Percentiles rank a stretch among this genome's conserved stretches.
Evolutionary conservation across 225 moss, liverwort and hornwort genomes (phyloP).

Genomic region (Takakia lepidozioides): DNA sequence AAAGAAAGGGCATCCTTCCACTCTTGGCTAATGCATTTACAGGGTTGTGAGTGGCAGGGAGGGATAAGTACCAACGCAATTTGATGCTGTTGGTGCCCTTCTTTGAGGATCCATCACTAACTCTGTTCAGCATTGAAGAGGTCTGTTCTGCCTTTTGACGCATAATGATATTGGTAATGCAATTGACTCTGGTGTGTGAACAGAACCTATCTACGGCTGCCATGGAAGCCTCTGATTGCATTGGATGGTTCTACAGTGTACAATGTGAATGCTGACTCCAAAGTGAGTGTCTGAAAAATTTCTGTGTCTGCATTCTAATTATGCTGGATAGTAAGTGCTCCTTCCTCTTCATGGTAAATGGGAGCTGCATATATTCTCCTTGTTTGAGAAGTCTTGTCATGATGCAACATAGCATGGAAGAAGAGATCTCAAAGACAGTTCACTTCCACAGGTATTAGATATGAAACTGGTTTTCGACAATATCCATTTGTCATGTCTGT

Average conservation of each 20-base stretch:
- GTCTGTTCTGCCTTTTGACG: conserved; percentile 8
- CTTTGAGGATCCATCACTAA: conserved; percentile 66
- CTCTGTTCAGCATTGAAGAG: conserved; percentile 64
- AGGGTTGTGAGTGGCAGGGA: conserved; percentile 29
- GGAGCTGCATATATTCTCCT: no score
- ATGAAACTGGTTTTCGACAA: no score
- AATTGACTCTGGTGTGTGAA: background rate
- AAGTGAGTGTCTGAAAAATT: conserved; percentile 23
- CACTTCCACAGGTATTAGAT: no score
- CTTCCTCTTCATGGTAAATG: no score
- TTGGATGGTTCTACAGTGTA: conserved; percentile 70
- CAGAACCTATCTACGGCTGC: conserved; percentile 70
- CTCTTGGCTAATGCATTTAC: background rate
- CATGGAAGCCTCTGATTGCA: conserved; percentile 73
- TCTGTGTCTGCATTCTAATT: no score
- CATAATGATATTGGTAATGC: background rate
- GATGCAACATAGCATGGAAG: no score
- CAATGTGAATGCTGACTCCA: conserved; percentile 39
- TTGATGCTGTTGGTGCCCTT: conserved; percentile 81
- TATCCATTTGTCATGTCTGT: no score
- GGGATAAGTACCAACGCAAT: conserved; percentile 78
- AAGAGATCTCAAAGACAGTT: no score
- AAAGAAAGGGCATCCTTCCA: no score
- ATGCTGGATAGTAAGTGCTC: no score
- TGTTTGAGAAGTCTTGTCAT: no score